A percentile compares a stretch with the other conserved stretches of the same genome.
Evolutionary conservation across 805 yeast species (phyloP).

Genomic region (Millerago galiae): DNA sequence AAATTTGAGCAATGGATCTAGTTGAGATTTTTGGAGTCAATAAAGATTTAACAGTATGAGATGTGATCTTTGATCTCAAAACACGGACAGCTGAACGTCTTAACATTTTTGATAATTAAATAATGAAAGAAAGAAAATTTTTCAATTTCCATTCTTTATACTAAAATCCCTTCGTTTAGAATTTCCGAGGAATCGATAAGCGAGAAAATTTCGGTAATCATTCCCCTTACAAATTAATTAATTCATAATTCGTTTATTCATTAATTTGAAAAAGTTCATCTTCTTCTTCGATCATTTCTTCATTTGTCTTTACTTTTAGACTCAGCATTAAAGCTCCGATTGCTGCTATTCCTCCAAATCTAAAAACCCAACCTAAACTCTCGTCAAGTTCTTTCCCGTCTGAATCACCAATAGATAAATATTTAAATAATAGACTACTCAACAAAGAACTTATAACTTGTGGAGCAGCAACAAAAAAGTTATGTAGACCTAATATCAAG

Average conservation of each 20-base stretch:
- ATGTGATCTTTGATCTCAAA: neutral
- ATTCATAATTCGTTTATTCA: too few relatives aligned
- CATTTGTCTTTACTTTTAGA: constrained; percentile 35
- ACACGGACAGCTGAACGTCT: constrained; percentile 3
- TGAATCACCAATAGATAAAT: constrained; percentile 24
- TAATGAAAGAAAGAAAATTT: too few relatives aligned
- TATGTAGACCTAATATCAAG: constrained; percentile 48
- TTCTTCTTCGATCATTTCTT: constrained; percentile 30
- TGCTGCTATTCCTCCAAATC: constrained; percentile 48
- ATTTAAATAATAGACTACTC: constrained; percentile 39
- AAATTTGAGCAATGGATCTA: too few relatives aligned
- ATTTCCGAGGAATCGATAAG: constrained; percentile 1
- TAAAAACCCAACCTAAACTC: constrained; percentile 50
- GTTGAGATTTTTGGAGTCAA: neutral
- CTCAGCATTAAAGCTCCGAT: constrained; percentile 40
- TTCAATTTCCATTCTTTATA: neutral
- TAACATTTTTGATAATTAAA: neutral
- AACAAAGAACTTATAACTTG: constrained; percentile 47
- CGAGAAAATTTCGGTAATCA: constrained; percentile 2
- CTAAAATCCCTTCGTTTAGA: neutral
- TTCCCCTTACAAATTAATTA: neutral
- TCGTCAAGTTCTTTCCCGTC: constrained; percentile 29
- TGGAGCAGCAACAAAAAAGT: constrained; percentile 52
- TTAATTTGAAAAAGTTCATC: constrained; percentile 6
- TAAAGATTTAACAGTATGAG: neutral